phyloP scores from a whole-genome alignment of 2,329 filamentous ascomycete genomes.

The Canariomyces notabilis region DNA sequence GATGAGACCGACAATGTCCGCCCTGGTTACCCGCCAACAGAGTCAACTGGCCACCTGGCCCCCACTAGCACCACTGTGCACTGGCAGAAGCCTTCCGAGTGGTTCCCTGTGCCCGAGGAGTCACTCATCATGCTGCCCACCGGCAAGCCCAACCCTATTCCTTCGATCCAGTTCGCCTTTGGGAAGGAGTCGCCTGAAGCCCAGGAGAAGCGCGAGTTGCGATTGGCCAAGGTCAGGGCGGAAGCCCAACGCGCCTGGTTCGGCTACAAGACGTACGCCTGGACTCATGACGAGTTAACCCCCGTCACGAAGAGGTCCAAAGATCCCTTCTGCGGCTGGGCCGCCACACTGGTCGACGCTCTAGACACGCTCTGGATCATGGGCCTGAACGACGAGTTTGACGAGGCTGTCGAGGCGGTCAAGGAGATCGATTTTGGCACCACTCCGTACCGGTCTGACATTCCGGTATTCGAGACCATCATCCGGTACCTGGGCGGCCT shows the following conservation, averaged over 20 bases:
- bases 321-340: slow-evolving; percentile 89
- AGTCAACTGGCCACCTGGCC: slow-evolving; percentile 19
- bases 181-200: slow-evolving; percentile 56
- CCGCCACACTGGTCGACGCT: slow-evolving; percentile 77
- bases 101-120: slow-evolving; percentile 68
- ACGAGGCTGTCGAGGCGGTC: slow-evolving; percentile 67
- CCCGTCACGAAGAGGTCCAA: slow-evolving; percentile 63
- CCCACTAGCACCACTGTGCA: slow-evolving; percentile 42
- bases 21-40: slow-evolving; percentile 9
- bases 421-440: slow-evolving; percentile 78
- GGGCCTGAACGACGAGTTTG: slow-evolving; percentile 71
- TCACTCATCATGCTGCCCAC: slow-evolving; percentile 73
- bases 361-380: slow-evolving; percentile 86
- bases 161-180: slow-evolving; percentile 72
- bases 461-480: slow-evolving; percentile 88
- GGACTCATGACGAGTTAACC: slow-evolving; percentile 78
- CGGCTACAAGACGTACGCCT: slow-evolving; percentile 75
- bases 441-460: slow-evolving; percentile 54
- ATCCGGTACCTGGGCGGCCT: slow-evolving; percentile 89
- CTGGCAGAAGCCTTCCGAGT: slow-evolving; percentile 70
- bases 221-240: slow-evolving; percentile 62
- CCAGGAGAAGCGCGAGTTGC: slow-evolving; percentile 58
- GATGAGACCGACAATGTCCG: slow-evolving; percentile 23
- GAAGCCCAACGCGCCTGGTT: slow-evolving; percentile 76
- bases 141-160: slow-evolving; percentile 63